phyloP scores from a whole-genome alignment of 495 filamentous ascomycete genomes.

The Choiromyces venosus region DNA sequence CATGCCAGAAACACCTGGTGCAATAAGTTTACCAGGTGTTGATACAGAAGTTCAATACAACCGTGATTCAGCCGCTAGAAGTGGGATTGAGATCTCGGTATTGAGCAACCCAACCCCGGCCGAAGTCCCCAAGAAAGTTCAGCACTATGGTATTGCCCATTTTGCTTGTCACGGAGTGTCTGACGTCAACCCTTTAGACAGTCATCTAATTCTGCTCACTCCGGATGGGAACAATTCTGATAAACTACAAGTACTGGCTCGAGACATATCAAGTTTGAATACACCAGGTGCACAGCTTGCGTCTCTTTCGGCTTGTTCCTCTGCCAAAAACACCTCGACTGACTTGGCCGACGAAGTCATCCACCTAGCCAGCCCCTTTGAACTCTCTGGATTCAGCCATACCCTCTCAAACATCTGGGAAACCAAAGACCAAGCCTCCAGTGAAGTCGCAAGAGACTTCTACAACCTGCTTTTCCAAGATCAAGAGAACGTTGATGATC shows the following conservation, averaged over 20 bases:
- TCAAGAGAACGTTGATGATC: background rate
- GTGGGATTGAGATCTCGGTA: background rate
- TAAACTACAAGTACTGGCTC: background rate
- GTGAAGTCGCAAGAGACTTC: no score
- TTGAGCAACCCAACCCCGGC: slow-evolving; percentile 3
- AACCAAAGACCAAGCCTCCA: slow-evolving; percentile 1
- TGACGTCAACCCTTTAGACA: slow-evolving; percentile 26
- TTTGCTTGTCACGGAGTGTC: slow-evolving; percentile 38
- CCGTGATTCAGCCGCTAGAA: background rate
- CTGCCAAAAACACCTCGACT: slow-evolving; percentile 28
- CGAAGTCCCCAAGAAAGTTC: slow-evolving; percentile 5
- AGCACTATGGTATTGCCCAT: slow-evolving; percentile 21
- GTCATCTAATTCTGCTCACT: slow-evolving; percentile 28
- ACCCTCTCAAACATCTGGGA: slow-evolving; percentile 44
- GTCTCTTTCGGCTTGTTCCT: slow-evolving; percentile 45
- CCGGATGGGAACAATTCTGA: background rate
- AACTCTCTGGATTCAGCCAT: slow-evolving; percentile 44
- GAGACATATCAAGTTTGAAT: slow-evolving; percentile 1
- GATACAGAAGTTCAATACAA: slow-evolving; percentile 1
- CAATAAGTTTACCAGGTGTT: background rate
- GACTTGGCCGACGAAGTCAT: no score
- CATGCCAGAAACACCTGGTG: slow-evolving; percentile 31
- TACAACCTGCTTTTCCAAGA: background rate
- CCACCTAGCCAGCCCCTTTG: slow-evolving; percentile 39
- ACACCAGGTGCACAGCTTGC: slow-evolving; percentile 16